Evolutionary conservation across 345 rosid species (phyloP).

Genomic region (Brassica juncea): DNA sequence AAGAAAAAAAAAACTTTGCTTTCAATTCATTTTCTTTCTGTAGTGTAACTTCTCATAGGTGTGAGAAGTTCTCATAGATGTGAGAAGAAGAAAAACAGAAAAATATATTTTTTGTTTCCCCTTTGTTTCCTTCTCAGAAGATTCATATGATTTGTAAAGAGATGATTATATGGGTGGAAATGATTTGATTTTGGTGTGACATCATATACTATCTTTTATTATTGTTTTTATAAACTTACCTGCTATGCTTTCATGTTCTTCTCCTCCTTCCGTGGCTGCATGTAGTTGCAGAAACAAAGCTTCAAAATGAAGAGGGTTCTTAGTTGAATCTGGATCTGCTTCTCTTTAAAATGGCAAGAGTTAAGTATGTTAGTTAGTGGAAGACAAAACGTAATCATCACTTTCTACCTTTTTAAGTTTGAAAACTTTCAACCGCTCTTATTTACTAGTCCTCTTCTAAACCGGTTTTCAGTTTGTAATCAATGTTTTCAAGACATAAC

Average conservation of each 20-base stretch:
- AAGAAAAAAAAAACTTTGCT: not conserved
- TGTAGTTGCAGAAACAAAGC: slow-evolving; percentile 12
- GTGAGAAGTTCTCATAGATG: slow-evolving; percentile 37
- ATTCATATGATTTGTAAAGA: slow-evolving; percentile 40
- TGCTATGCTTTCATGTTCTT: slow-evolving; percentile 9
- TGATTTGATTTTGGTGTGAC: slow-evolving; percentile 42
- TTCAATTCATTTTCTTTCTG: slow-evolving; percentile 1
- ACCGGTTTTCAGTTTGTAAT: not conserved
- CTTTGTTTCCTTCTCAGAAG: slow-evolving; percentile 22
- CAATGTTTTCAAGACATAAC: not conserved
- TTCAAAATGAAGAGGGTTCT: not conserved
- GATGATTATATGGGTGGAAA: slow-evolving; percentile 32
- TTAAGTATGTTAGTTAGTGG: slow-evolving; percentile 36
- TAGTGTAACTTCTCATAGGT: slow-evolving; percentile 31
- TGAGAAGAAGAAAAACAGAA: slow-evolving; percentile 25
- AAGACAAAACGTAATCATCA: slow-evolving; percentile 44
- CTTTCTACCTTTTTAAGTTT: slow-evolving; percentile 34
- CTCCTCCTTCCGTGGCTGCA: not conserved
- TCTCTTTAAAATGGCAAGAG: slow-evolving; percentile 14
- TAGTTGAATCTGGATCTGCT: slow-evolving; percentile 34
- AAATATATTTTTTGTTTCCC: not conserved
- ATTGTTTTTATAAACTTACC: slow-evolving; percentile 16
- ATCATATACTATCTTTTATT: not conserved
- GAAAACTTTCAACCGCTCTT: slow-evolving; percentile 27
- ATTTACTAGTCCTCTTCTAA: not conserved